A percentile compares a stretch with the other conserved stretches of the same genome.
Conservation (phyloP, 176 grass and related monocot genomes). For the Pharus latifolius region DNA sequence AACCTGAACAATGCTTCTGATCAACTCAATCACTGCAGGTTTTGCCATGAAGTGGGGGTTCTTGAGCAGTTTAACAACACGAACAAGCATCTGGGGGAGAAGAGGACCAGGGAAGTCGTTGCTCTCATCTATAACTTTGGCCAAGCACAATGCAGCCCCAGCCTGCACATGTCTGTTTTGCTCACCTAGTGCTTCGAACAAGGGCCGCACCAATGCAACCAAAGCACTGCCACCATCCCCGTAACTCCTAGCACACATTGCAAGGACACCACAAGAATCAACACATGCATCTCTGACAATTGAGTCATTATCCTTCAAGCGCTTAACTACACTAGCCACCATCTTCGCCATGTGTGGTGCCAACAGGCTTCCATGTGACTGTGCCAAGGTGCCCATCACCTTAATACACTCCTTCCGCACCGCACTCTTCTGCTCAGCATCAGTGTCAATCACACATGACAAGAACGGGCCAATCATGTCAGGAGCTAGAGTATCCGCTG, state of each 20-base stretch:
- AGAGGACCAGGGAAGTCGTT: constrained; percentile 57
- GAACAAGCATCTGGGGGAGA: constrained; percentile 68
- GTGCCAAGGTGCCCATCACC: constrained; percentile 57
- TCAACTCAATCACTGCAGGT: constrained; percentile 74
- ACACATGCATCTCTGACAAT: constrained; percentile 85
- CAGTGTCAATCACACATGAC: constrained; percentile 69
- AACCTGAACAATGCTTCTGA: constrained; percentile 98
- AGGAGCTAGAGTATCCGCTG: constrained; percentile 30
- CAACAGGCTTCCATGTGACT: constrained; percentile 45
- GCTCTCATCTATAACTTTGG: constrained; percentile 81
- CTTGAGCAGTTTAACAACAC: constrained; percentile 86
- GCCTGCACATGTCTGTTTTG: constrained; percentile 82
- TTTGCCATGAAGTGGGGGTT: constrained; percentile 99
- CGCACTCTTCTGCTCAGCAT: constrained; percentile 70
- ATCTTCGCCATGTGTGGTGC: constrained; percentile 61
- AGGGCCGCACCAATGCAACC: constrained; percentile 56
- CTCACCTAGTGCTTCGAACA: constrained; percentile 85
- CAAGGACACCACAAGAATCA: constrained; percentile 75
- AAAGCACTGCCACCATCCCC: constrained; percentile 40
- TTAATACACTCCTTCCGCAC: constrained; percentile 77
- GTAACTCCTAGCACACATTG: constrained; percentile 31
- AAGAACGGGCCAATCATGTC: constrained; percentile 83
- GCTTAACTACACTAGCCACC: constrained; percentile 51
- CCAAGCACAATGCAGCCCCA: constrained; percentile 72
- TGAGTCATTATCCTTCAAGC: constrained; percentile 77